Evolutionary conservation across 495 filamentous ascomycete species (phyloP).

Genomic region (Eremomyces bilateralis): DNA sequence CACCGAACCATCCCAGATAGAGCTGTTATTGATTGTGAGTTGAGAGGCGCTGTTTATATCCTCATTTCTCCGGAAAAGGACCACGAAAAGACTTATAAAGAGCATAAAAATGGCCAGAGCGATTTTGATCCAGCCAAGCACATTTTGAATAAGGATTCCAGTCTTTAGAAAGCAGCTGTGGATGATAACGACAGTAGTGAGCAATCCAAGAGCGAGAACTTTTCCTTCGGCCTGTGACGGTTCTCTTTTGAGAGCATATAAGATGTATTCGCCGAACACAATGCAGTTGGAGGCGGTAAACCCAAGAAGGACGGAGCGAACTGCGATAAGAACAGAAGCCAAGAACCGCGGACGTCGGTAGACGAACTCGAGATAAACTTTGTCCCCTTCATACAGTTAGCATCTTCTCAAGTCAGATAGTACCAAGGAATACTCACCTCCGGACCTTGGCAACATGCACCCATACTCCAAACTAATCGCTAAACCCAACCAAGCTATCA

Average conservation of each 20-base stretch:
- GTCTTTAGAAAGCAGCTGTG: slow-evolving; percentile 13
- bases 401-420: not conserved
- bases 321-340: slow-evolving; percentile 42
- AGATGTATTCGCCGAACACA: slow-evolving; percentile 13
- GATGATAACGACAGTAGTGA: slow-evolving; percentile 12
- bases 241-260: slow-evolving; percentile 13
- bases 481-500: slow-evolving; percentile 37
- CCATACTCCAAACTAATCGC: slow-evolving; percentile 45
- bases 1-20: slow-evolving; percentile 29
- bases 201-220: slow-evolving; percentile 10
- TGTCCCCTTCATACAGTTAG: slow-evolving; percentile 18
- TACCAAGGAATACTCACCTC: slow-evolving; percentile 22
- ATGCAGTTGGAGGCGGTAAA: slow-evolving; percentile 31
- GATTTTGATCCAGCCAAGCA: slow-evolving; percentile 15
- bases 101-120: slow-evolving; percentile 20
- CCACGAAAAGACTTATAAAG: slow-evolving; percentile 21
- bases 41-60: slow-evolving; percentile 2
- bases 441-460: slow-evolving; percentile 47
- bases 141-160: slow-evolving; percentile 14
- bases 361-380: slow-evolving; percentile 59
- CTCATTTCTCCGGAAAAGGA: slow-evolving; percentile 7
- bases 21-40: slow-evolving; percentile 15
- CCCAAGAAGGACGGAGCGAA: slow-evolving; percentile 44
- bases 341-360: slow-evolving; percentile 49
- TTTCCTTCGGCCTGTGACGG: slow-evolving; percentile 6